Conservation (phyloP, 768 basidiomycete species). For the Lentinula aciculospora region DNA sequence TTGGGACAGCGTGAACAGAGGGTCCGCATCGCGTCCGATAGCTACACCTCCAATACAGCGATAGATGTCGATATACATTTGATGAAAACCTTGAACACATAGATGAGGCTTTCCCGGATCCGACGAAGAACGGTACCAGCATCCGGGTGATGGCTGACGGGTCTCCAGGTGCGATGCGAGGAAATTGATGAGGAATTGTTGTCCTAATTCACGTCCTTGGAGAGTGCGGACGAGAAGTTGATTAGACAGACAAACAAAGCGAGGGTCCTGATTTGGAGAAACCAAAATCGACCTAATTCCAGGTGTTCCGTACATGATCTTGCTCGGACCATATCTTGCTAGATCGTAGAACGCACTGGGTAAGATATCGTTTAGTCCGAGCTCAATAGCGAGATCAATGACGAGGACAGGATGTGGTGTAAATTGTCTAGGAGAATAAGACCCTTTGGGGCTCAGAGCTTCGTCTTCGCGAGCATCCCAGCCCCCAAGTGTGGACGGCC, state of each 20-base stretch:
- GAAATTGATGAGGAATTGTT: constrained; percentile 57
- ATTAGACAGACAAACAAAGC: constrained; percentile 5
- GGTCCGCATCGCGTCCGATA: constrained; percentile 68
- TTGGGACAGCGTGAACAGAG: constrained; percentile 63
- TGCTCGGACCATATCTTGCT: constrained; percentile 66
- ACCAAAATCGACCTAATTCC: constrained; percentile 3
- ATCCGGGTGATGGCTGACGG: constrained; percentile 33
- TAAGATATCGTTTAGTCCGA: constrained; percentile 52
- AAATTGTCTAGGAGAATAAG: constrained; percentile 53
- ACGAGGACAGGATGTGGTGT: constrained; percentile 66
- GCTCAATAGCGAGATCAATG: constrained; percentile 64
- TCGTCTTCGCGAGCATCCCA: constrained; percentile 66
- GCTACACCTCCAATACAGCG: constrained; percentile 69
- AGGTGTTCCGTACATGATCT: constrained; percentile 51
- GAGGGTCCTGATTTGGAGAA: neutral
- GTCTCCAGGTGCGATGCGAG: constrained; percentile 48
- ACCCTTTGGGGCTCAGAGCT: constrained; percentile 42
- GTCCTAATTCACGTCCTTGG: constrained; percentile 59
- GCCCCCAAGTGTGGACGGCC: constrained; percentile 58
- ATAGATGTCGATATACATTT: constrained; percentile 67
- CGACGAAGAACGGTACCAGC: constrained; percentile 4
- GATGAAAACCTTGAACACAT: constrained; percentile 71
- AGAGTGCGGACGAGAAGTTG: constrained; percentile 38
- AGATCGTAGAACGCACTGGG: constrained; percentile 72
- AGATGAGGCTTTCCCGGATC: constrained; percentile 19